A percentile compares a stretch with the other conserved stretches of the same genome.
phyloP scores from a whole-genome alignment of 2,329 filamentous ascomycete species.

The Calonectria fujianensis region DNA sequence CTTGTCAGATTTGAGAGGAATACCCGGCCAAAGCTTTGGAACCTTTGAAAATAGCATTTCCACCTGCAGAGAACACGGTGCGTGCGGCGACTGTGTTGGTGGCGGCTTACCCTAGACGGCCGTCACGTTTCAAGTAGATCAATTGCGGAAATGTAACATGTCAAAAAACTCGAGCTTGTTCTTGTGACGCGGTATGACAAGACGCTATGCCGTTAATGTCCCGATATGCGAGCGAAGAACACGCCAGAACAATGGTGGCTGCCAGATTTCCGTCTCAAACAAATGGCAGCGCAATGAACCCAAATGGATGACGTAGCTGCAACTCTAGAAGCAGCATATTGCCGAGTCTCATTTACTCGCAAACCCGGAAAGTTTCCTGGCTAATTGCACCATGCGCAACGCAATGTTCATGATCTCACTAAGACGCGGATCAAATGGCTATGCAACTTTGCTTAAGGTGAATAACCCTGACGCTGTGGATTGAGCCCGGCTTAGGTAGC shows the following conservation, averaged over 20 bases:
- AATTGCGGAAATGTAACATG: background rate
- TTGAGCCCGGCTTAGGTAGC: background rate
- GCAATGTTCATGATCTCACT: background rate
- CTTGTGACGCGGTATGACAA: background rate
- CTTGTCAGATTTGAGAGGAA: background rate
- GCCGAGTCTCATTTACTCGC: background rate
- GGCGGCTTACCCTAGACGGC: background rate
- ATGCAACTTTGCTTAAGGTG: background rate
- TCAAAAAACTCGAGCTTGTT: background rate
- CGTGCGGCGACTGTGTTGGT: background rate
- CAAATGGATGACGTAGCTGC: background rate
- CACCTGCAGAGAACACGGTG: background rate
- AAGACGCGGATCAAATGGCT: background rate
- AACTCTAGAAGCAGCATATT: background rate
- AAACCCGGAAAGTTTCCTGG: background rate
- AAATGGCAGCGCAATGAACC: background rate
- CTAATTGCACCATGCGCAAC: background rate
- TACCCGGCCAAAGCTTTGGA: background rate
- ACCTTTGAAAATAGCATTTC: background rate
- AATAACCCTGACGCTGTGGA: background rate
- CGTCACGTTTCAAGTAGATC: background rate
- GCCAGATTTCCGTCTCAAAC: no score
- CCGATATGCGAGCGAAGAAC: background rate
- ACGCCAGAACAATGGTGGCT: no score
- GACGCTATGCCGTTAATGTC: background rate